phyloP scores from a whole-genome alignment of 345 rosid species.

The Punica granatum region DNA sequence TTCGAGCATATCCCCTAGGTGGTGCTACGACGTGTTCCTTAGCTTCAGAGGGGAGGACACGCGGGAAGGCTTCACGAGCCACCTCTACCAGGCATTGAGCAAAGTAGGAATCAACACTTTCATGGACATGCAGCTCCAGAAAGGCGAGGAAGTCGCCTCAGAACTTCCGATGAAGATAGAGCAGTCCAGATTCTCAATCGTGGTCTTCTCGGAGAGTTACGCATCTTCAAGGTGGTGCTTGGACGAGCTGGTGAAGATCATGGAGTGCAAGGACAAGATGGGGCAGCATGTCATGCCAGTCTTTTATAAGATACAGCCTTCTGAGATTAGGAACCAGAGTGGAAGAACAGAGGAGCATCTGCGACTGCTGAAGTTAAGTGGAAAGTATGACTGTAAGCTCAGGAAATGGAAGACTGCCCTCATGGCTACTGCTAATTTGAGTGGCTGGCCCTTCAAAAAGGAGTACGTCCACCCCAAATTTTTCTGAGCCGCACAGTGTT shows the following conservation, averaged over 20 bases:
- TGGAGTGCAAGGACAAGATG: neutral
- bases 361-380: conserved; percentile 1
- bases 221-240: conserved; percentile 7
- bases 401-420: conserved; percentile 15
- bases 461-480: conserved; percentile 1
- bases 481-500: no score
- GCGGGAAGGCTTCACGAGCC: conserved; percentile 3
- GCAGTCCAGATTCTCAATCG: conserved; percentile 4
- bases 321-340: conserved; percentile 12
- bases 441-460: conserved; percentile 12
- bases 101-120: neutral
- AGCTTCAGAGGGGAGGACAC: conserved; percentile 2
- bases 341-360: conserved; percentile 10
- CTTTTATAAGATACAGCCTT: conserved; percentile 16
- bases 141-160: neutral
- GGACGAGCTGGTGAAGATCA: conserved; percentile 11
- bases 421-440: conserved; percentile 7
- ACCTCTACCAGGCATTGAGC: neutral
- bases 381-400: no score
- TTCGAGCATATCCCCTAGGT: neutral
- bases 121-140: neutral
- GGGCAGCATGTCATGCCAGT: neutral
- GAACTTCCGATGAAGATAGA: neutral
- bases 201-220: conserved; percentile 4
- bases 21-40: conserved; percentile 2